Conservation (phyloP, 257 asterid genomes). For the Osmanthus fragrans region DNA sequence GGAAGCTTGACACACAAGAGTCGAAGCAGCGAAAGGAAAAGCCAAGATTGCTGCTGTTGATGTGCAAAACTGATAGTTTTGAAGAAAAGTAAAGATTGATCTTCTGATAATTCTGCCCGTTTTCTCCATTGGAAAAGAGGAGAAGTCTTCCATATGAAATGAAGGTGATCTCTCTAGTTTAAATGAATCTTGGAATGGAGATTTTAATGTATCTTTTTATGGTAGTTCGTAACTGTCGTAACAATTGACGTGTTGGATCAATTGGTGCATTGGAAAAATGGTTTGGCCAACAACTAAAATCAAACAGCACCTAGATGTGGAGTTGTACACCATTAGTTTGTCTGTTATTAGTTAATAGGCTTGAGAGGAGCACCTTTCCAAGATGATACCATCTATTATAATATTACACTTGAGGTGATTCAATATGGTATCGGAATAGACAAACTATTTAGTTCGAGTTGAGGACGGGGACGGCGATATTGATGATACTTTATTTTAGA, state of each 20-base stretch:
- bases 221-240: conserved; percentile 16
- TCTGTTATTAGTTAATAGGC: conserved; percentile 8
- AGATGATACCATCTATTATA: not conserved
- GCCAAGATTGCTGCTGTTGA: conserved; percentile 57
- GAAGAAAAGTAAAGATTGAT: conserved; percentile 68
- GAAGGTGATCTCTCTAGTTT: not conserved
- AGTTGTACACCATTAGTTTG: conserved; percentile 28
- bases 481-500: no score
- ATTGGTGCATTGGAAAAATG: conserved; percentile 26
- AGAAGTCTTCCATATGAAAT: conserved; percentile 22
- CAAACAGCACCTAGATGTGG: conserved; percentile 33
- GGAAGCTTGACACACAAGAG: conserved; percentile 55
- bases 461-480: no score
- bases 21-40: conserved; percentile 62
- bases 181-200: conserved; percentile 16
- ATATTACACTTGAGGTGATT: not conserved
- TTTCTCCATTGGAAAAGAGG: conserved; percentile 40
- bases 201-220: not conserved
- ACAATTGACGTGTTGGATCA: conserved; percentile 22
- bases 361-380: conserved; percentile 13
- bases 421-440: no score
- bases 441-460: no score
- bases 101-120: conserved; percentile 52
- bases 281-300: conserved; percentile 61
- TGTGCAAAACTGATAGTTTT: conserved; percentile 61